Evolutionary conservation across 108 stramenopile genomes (phyloP).

Genomic region (Schizochytrium sp.): DNA sequence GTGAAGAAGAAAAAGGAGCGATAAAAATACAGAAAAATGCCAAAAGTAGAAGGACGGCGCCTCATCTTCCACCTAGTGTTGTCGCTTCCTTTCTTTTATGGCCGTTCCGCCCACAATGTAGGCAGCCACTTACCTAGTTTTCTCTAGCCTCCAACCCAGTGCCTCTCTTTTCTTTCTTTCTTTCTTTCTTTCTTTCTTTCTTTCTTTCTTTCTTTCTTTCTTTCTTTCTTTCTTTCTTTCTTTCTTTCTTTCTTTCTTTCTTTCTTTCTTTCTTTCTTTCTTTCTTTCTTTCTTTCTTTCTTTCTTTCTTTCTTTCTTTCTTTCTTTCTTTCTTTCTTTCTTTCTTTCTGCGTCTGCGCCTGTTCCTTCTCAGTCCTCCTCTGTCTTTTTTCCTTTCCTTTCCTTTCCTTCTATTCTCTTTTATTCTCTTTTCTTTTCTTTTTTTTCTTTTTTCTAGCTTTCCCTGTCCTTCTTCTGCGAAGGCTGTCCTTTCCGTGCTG

Average conservation of each 20-base stretch:
- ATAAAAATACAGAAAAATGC: too few relatives aligned
- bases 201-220: conserved; percentile 8
- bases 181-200: not conserved
- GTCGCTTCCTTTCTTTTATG: too few relatives aligned
- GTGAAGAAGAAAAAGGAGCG: too few relatives aligned
- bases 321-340: not conserved
- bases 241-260: not conserved
- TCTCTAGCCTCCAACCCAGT: not conserved
- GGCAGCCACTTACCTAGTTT: not conserved
- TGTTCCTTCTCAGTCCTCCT: too few relatives aligned
- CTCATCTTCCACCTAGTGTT: too few relatives aligned
- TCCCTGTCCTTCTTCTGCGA: too few relatives aligned
- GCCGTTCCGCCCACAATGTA: not conserved
- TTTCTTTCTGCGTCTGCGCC: not conserved
- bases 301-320: conserved; percentile 22
- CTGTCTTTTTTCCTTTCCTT: conserved; percentile 12
- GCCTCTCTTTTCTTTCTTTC: not conserved
- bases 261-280: not conserved
- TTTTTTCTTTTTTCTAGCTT: too few relatives aligned
- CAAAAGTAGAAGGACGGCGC: too few relatives aligned
- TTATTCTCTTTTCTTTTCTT: not conserved
- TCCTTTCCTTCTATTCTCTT: not conserved
- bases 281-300: conserved; percentile 7
- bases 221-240: conserved; percentile 22
- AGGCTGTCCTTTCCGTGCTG: too few relatives aligned